Conservation (phyloP, 2,329 filamentous ascomycete species). For the Alternaria triticimaculans region DNA sequence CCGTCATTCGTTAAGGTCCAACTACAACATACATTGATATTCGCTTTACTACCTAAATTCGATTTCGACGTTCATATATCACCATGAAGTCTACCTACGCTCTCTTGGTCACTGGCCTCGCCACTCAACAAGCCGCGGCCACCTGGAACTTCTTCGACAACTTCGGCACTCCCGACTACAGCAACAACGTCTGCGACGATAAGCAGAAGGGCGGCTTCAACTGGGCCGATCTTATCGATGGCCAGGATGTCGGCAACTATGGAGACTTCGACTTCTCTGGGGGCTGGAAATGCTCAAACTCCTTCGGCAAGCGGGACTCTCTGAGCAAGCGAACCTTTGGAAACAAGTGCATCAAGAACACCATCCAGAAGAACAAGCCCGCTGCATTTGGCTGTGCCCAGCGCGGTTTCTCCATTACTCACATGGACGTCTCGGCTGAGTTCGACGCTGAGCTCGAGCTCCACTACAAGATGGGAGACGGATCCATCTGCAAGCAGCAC, state of each 20-base stretch:
- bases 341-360: constrained; percentile 52
- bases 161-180: constrained; percentile 74
- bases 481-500: constrained; percentile 80
- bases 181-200: constrained; percentile 77
- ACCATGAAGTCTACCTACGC: constrained; percentile 53
- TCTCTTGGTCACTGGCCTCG: constrained; percentile 56
- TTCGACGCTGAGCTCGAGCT: constrained; percentile 83
- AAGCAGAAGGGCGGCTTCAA: constrained; percentile 74
- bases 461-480: constrained; percentile 85
- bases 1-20: constrained; percentile 32
- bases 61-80: constrained; percentile 28
- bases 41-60: constrained; percentile 30
- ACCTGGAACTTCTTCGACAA: constrained; percentile 59
- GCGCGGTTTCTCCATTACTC: constrained; percentile 74
- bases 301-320: constrained; percentile 65
- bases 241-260: constrained; percentile 65
- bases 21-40: constrained; percentile 15
- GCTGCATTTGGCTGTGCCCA: constrained; percentile 71
- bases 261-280: constrained; percentile 69
- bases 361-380: constrained; percentile 59
- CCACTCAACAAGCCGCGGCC: constrained; percentile 54
- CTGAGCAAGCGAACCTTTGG: constrained; percentile 55
- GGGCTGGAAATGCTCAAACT: constrained; percentile 72
- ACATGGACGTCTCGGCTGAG: constrained; percentile 75
- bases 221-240: constrained; percentile 66